Evolutionary conservation across 371 early-diverging fungal species (phyloP).

Genomic region (Mycotypha africana): DNA sequence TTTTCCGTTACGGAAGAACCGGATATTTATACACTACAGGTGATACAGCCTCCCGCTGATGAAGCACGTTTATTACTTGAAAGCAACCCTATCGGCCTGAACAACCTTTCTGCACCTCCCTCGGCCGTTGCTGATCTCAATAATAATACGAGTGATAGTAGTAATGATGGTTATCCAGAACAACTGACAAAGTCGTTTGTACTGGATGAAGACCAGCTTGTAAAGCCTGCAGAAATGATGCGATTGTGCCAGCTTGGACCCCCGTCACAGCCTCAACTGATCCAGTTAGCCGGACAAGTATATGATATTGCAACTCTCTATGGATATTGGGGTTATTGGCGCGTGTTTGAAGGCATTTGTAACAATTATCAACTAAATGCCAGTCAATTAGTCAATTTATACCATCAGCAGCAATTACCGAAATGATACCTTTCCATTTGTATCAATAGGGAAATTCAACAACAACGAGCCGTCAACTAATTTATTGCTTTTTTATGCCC

Average conservation of each 20-base stretch:
- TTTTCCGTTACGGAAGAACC: slow-evolving; percentile 8
- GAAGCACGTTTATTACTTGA: not conserved
- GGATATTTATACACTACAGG: slow-evolving; percentile 9
- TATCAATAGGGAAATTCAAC: not conserved
- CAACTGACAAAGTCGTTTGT: not conserved
- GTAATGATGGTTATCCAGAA: not conserved
- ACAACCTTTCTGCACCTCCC: too few species aligned
- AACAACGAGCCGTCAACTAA: too few species aligned
- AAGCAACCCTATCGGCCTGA: too few species aligned
- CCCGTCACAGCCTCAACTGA: slow-evolving; percentile 11
- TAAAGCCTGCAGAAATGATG: slow-evolving; percentile 22
- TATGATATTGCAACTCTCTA: slow-evolving; percentile 27
- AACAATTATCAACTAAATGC: slow-evolving; percentile 25
- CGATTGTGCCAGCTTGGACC: slow-evolving; percentile 25
- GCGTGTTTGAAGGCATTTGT: slow-evolving; percentile 36
- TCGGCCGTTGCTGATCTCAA: too few species aligned
- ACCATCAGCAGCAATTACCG: not conserved
- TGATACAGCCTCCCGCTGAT: slow-evolving; percentile 2
- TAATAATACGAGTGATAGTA: not conserved
- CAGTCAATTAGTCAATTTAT: slow-evolving; percentile 10
- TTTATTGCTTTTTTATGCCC: too few species aligned
- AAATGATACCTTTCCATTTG: not conserved
- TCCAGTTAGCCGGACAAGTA: slow-evolving; percentile 15
- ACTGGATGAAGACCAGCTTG: not conserved
- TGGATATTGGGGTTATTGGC: slow-evolving; percentile 42